A percentile compares a stretch with the other conserved stretches of the same genome.
Evolutionary conservation across 805 yeast genomes (phyloP).

Genomic region (Grigorovia humatica): DNA sequence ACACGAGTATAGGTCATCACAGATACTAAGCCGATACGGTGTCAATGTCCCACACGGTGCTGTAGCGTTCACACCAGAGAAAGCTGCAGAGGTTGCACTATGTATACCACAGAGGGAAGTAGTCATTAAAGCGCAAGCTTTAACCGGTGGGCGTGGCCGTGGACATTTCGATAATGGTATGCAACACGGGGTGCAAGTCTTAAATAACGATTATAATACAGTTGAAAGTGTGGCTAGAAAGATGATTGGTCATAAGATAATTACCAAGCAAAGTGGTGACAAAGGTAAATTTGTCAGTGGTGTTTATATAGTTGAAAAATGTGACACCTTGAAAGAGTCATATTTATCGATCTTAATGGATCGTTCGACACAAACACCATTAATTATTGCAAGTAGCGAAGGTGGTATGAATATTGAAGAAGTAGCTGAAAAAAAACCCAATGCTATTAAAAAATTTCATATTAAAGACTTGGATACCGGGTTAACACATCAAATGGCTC

Average conservation of each 20-base stretch:
- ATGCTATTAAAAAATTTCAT: constrained; percentile 80
- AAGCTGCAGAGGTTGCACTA: constrained; percentile 76
- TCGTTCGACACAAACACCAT: constrained; percentile 80
- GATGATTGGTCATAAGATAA: constrained; percentile 85
- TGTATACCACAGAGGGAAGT: constrained; percentile 54
- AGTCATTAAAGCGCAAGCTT: constrained; percentile 96
- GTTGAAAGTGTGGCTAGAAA: constrained; percentile 76
- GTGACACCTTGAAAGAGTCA: constrained; percentile 88
- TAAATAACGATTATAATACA: constrained; percentile 58
- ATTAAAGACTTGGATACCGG: constrained; percentile 62
- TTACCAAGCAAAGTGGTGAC: constrained; percentile 97
- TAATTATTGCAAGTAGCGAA: constrained; percentile 91
- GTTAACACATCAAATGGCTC: constrained; percentile 67
- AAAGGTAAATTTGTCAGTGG: constrained; percentile 96
- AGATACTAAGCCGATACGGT: constrained; percentile 69
- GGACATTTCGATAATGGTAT: constrained; percentile 84
- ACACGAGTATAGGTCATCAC: constrained; percentile 94
- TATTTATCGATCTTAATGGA: constrained; percentile 91
- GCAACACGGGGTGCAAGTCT: constrained; percentile 89
- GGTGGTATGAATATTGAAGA: constrained; percentile 99
- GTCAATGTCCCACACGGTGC: constrained; percentile 86
- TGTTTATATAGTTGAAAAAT: constrained; percentile 91
- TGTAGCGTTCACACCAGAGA: constrained; percentile 84
- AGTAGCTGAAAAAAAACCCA: constrained; percentile 86
- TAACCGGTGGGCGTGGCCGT: constrained; percentile 99